These are phyloP conservation scores for Saprolegnia diclina DNA, from an alignment of 352 stramenopile species.

Conservation along the genomic window DNA sequence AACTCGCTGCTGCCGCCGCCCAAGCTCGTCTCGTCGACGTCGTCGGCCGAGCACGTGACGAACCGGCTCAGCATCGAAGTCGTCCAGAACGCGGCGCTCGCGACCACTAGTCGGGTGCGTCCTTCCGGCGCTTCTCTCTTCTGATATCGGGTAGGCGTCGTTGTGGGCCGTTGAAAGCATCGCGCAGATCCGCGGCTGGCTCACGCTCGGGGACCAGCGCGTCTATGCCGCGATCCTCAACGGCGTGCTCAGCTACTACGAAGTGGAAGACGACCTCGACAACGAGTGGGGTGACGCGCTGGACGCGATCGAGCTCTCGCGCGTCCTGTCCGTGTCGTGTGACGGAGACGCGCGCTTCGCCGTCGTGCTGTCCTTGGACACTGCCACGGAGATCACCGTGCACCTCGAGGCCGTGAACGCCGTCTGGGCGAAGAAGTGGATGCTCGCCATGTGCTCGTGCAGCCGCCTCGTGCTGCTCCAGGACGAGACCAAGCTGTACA, in stretches of 20 bases:
- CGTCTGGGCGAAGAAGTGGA: constrained; percentile 72
- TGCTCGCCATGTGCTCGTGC: constrained; percentile 86
- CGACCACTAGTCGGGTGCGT: not conserved
- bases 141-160: not conserved
- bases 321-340: constrained; percentile 74
- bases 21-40: constrained; percentile 5
- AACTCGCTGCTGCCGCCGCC: not conserved
- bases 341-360: constrained; percentile 71
- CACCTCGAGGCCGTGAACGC: constrained; percentile 63
- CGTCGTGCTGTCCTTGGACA: constrained; percentile 48
- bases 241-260: constrained; percentile 84
- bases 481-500: constrained; percentile 53
- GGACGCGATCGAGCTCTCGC: constrained; percentile 69
- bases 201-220: constrained; percentile 51
- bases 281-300: constrained; percentile 81
- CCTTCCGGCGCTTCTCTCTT: not conserved
- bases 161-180: constrained; percentile 11
- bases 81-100: not conserved
- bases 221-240: constrained; percentile 77
- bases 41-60: constrained; percentile 14
- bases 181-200: constrained; percentile 54
- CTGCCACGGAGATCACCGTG: constrained; percentile 46
- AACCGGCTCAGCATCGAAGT: constrained; percentile 23
- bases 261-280: constrained; percentile 70
- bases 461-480: constrained; percentile 65